A percentile compares a stretch with the other conserved stretches of the same genome.
phyloP scores from a whole-genome alignment of 2,329 filamentous ascomycete species.

The Westerdykella ornata region DNA sequence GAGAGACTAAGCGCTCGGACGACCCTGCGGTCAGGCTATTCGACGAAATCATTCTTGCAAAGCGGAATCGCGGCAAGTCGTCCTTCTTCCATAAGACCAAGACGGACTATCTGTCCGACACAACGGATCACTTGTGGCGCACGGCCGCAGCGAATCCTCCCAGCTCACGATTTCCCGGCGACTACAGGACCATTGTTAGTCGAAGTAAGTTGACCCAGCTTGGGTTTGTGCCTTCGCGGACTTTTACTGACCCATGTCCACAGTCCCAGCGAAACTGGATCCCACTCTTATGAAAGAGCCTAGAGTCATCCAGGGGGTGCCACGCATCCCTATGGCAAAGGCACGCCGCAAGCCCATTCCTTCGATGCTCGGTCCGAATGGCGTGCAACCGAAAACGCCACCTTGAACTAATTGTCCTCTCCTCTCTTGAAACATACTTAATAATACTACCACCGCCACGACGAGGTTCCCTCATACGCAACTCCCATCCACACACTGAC shows the following conservation, averaged over 20 bases:
- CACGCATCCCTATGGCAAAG: conserved; percentile 49
- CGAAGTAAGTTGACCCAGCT: conserved; percentile 42
- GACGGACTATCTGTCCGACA: conserved; percentile 61
- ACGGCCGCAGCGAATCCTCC: conserved; percentile 54
- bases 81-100: conserved; percentile 57
- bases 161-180: conserved; percentile 48
- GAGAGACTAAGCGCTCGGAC: conserved; percentile 58
- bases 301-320: conserved; percentile 81
- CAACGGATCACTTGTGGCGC: conserved; percentile 72
- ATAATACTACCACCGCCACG: too few relatives aligned
- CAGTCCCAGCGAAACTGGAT: conserved; percentile 77
- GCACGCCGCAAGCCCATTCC: conserved; percentile 47
- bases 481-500: not conserved
- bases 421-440: not conserved
- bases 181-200: conserved; percentile 48
- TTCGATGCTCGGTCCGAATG: conserved; percentile 34
- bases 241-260: conserved; percentile 39
- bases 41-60: conserved; percentile 76
- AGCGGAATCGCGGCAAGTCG: conserved; percentile 61
- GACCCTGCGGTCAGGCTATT: conserved; percentile 67
- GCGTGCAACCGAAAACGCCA: conserved; percentile 19
- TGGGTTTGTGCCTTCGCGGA: too few relatives aligned
- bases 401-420: conserved; percentile 14
- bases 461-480: not conserved
- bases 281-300: conserved; percentile 85